Base-by-base conservation (phyloP, 2,329 filamentous ascomycete genomes). In the Phaeosphaeriaceae sp. region DNA sequence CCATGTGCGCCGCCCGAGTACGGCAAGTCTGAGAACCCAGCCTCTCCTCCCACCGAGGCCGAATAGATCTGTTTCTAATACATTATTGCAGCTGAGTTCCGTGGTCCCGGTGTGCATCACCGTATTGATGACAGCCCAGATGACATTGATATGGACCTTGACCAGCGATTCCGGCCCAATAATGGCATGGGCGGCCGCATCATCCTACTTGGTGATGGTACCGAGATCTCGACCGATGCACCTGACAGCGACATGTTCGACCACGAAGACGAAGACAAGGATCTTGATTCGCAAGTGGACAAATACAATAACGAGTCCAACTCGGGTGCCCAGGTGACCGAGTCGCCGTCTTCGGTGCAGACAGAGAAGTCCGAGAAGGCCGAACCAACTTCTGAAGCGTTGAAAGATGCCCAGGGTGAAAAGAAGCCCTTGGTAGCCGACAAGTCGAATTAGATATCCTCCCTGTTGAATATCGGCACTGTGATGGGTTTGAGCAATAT, bases 1-100 rank as follows among this genome's bases (percentile, higher is more conserved):
- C 95, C 95, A 78, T 98, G 94, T 84, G 95, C 95, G 79, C 95
- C 95, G 81, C 95, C 94, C 75, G 95, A 99, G 89, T 99, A 98
- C 85, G 95, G 95, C 93, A 94, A 89, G 92, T 88, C 82, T 82
- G 78, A 75, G 76, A 70, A 75, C 64, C 69, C 73, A 68, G 61
- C 64, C 69, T 69, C 70, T 72, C 75, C 74, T 74, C 64, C 67
- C 62, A 63, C 64, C 53, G 60, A 70, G 66, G 72, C 65, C 68
- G 62, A 69, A 55, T 76, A 75, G 72, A 69, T 66, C 67, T 66
- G 65, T 58, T 53, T 76, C 71, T 78, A 73, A 76, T 75, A 67
- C 42, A 71, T 64, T 59, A 53, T 49, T 73, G 64, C 72, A 83
- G 81, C 81, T 70, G 81, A 83, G 68, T 82, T 82, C 71, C 78